These are phyloP conservation scores for Spergularia azorica DNA, from an alignment of 179 eudicot genomes.

Conservation along the genomic window DNA sequence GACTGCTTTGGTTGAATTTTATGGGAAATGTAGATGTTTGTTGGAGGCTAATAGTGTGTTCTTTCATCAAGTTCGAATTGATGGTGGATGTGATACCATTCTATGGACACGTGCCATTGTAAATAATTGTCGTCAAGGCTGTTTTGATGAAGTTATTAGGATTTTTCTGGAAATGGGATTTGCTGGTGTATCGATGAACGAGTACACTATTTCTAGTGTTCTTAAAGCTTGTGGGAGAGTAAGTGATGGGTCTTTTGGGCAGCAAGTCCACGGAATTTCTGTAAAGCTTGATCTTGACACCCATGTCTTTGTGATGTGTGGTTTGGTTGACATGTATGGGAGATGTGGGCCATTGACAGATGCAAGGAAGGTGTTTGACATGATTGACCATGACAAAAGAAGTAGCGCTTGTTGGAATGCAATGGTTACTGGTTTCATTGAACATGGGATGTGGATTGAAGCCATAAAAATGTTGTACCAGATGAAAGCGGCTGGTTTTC, in stretches of 20 bases:
- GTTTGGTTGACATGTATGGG: constrained; percentile 69
- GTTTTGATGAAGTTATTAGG: constrained; percentile 37
- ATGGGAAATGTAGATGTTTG: constrained; percentile 45
- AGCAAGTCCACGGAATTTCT: constrained; percentile 58
- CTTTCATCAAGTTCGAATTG: constrained; percentile 33
- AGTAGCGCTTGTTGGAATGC: constrained; percentile 68
- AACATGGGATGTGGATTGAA: constrained; percentile 49
- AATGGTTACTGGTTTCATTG: constrained; percentile 51
- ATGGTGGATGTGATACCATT: constrained; percentile 31
- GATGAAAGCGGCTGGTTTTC: constrained; percentile 63
- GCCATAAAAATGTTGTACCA: constrained; percentile 60
- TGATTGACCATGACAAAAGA: constrained; percentile 28
- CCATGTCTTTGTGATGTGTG: constrained; percentile 54
- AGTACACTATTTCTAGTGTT: constrained; percentile 52
- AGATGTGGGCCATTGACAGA: constrained; percentile 46
- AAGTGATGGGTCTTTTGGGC: constrained; percentile 45
- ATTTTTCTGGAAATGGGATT: constrained; percentile 58
- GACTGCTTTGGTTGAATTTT: constrained; percentile 51
- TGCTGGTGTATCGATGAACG: constrained; percentile 53
- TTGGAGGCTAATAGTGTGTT: constrained; percentile 43
- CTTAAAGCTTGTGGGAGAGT: constrained; percentile 68
- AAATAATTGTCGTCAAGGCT: constrained; percentile 41
- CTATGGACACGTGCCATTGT: constrained; percentile 66
- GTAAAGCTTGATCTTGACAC: constrained; percentile 53
- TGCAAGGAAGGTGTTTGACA: constrained; percentile 51